Evolutionary conservation across 805 yeast genomes (phyloP), one percentile per base, ranked within the genome.

Genomic region (Schwanniomyces sp.): DNA sequence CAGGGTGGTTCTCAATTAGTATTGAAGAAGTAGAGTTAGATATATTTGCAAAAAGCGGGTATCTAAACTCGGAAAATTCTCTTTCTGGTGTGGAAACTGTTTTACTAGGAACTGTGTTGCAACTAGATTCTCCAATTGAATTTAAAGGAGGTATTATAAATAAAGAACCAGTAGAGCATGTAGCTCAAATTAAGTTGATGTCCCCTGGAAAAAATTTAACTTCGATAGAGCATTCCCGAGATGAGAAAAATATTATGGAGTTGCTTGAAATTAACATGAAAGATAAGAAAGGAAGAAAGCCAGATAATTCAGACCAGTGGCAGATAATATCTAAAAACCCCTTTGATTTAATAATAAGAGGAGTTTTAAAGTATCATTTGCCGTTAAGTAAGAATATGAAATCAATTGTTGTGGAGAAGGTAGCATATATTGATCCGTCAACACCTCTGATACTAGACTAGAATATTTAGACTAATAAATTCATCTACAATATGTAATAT

Each of bases 341-440:
- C 10, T 92, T 91, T 63, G 96, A 90, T 50, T 70, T 92, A 54
- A 86, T 90, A 17, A 75, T 92, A 3, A 74, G 96, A 43, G 98
- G 98, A 1, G 82, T 85, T 18, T 75, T 92, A 61, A 82, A 80
- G 58, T 92, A 92, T 65, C 80, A 79, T 43, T 72, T 91, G 45
- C 94, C 96, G 1, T 73, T 91, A 52, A 58, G 64, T 32, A 58
- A 60, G 42, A 71, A 76, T 7, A 74, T 73, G 41, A 78, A 80
- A 57, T 78, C 86, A 0, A 77, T 85, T 3, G 81, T 84, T 2
- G 82, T 88, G 8, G 84, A 83, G 49, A 81, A 81, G 55, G 72
- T 78, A 7, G 75, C 79, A 3, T 67, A 69, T 30, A 77, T 87
- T 18, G 84, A 85, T 61, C 88, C 89, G 6, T 60, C 41, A 7